Conservation (phyloP, 441 rosid genomes). For the Aleurites moluccanus region DNA sequence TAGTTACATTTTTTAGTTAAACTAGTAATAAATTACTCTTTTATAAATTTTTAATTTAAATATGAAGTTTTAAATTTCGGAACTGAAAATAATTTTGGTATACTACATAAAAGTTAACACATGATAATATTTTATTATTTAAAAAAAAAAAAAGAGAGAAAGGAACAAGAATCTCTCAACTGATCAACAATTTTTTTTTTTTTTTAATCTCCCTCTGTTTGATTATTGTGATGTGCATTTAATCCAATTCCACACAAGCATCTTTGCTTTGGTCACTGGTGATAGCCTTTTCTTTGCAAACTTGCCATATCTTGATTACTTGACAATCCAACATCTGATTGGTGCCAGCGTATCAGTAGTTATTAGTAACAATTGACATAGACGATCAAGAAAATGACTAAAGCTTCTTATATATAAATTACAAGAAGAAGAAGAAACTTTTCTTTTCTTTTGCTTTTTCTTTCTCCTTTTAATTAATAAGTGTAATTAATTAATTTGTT, state of each 20-base stretch:
- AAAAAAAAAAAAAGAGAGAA: background rate
- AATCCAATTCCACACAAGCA: slow-evolving; percentile 34
- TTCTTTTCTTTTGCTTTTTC: background rate
- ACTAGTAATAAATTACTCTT: too few species aligned
- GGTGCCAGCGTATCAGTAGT: slow-evolving; percentile 39
- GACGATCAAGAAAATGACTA: slow-evolving; percentile 41
- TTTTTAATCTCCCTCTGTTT: slow-evolving; percentile 8
- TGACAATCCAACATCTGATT: slow-evolving; percentile 29
- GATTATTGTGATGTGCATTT: slow-evolving; percentile 24
- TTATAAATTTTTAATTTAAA: too few species aligned
- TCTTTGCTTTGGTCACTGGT: slow-evolving; percentile 30
- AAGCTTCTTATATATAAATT: slow-evolving; percentile 10
- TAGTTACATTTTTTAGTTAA: too few species aligned
- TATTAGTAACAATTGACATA: slow-evolving; percentile 23
- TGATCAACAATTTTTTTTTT: background rate
- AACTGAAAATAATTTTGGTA: background rate
- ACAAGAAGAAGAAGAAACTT: background rate
- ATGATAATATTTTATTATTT: background rate
- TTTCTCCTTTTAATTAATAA: background rate
- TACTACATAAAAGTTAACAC: too few species aligned
- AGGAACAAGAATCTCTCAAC: background rate
- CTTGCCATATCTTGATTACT: slow-evolving; percentile 35
- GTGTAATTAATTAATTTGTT: slow-evolving; percentile 10
- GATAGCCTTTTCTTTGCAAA: slow-evolving; percentile 31
- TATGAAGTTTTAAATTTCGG: too few species aligned